Evolutionary conservation across 1,139 yeast species (phyloP).

Genomic region (Kodamaea arcana): DNA sequence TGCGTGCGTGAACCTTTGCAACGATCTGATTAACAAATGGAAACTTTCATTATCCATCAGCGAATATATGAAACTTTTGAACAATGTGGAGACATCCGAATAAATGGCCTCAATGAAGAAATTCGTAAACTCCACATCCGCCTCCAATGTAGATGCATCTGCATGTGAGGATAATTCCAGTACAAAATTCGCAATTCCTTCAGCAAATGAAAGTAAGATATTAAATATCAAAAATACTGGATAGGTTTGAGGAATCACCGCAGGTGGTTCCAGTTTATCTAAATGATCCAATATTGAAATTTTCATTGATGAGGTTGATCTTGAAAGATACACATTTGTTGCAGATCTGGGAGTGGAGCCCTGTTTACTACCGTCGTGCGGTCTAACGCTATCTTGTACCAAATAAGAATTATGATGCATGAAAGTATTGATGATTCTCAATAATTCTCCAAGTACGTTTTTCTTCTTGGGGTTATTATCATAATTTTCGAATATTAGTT

Average conservation of each 20-base stretch:
- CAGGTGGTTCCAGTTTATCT: conserved; percentile 71
- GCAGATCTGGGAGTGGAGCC: no score
- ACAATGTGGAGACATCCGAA: conserved; percentile 43
- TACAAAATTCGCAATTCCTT: conserved; percentile 62
- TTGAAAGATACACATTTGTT: conserved; percentile 20
- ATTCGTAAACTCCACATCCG: conserved; percentile 36
- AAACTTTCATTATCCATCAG: conserved; percentile 65
- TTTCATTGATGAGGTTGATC: conserved; percentile 34
- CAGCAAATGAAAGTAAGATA: conserved; percentile 55
- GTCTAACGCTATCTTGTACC: conserved; percentile 33
- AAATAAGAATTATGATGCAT: conserved; percentile 27
- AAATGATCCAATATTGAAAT: conserved; percentile 65
- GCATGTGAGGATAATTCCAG: conserved; percentile 32
- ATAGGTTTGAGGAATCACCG: conserved; percentile 60
- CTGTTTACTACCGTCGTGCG: no score
- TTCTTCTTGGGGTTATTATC: conserved; percentile 58
- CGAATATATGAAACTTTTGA: conserved; percentile 54
- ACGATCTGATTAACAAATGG: conserved; percentile 60
- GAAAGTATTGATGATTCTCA: conserved; percentile 39
- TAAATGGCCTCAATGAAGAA: conserved; percentile 42
- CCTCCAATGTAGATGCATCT: conserved; percentile 24
- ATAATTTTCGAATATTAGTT: conserved; percentile 54
- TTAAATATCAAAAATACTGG: conserved; percentile 54
- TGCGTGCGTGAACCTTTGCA: conserved; percentile 78
- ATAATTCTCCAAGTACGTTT: conserved; percentile 56